These are phyloP conservation scores for Sclerotinia subarctica DNA, from an alignment of 2,329 filamentous ascomycete species.

Conservation along the genomic window DNA sequence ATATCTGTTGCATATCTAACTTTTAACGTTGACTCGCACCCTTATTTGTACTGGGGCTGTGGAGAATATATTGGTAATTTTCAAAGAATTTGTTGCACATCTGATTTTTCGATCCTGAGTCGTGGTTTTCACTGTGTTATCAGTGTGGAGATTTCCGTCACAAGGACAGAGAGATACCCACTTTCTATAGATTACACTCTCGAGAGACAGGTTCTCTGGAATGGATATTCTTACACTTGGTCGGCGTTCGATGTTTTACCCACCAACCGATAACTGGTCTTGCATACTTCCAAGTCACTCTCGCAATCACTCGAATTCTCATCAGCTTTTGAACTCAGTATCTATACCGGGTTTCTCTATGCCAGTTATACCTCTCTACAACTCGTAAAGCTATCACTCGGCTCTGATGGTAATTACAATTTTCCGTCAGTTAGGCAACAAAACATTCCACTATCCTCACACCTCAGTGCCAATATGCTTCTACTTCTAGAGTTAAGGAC, in stretches of 20 bases:
- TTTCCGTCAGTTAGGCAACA: too few species aligned
- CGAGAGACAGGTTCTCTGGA: background rate
- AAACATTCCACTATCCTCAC: too few species aligned
- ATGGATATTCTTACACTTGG: background rate
- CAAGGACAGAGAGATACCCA: background rate
- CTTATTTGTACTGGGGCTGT: background rate
- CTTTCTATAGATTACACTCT: background rate
- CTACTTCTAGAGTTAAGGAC: background rate
- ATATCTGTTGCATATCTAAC: slow-evolving; percentile 1
- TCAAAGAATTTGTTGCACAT: background rate
- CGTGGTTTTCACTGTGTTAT: background rate
- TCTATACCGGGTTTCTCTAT: too few species aligned
- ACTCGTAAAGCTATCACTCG: too few species aligned
- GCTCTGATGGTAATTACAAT: too few species aligned
- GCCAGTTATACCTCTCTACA: too few species aligned
- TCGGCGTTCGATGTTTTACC: background rate
- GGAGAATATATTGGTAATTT: background rate
- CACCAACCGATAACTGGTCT: too few species aligned
- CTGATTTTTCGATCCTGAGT: background rate
- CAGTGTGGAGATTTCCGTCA: background rate
- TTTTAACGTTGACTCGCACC: background rate
- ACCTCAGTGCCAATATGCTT: too few species aligned
- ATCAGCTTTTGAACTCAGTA: too few species aligned
- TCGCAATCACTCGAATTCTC: too few species aligned
- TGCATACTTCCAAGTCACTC: too few species aligned